Percentiles rank a stretch among this genome's conserved stretches.
Conservation (phyloP, 2,329 filamentous ascomycete species). For the Celoporthe dispersa region DNA sequence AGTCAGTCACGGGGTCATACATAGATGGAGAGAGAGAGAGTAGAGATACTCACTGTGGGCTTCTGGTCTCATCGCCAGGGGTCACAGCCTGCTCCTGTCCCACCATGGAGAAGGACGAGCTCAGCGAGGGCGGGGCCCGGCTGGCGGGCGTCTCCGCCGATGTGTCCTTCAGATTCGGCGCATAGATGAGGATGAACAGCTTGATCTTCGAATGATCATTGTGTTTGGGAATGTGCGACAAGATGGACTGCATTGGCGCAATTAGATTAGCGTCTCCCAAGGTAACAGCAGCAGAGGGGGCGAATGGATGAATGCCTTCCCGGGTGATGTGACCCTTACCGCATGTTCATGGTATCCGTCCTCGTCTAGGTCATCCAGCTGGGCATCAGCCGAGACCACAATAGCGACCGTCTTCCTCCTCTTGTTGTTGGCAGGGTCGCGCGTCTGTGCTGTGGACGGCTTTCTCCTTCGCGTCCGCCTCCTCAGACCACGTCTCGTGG, state of each 20-base stretch:
- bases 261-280: slow-evolving; percentile 11
- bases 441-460: slow-evolving; percentile 39
- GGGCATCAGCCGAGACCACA: slow-evolving; percentile 80
- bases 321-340: slow-evolving; percentile 55
- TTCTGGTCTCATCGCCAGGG: slow-evolving; percentile 66
- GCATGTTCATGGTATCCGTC: slow-evolving; percentile 75
- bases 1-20: neutral
- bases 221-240: slow-evolving; percentile 83
- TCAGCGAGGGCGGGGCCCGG: slow-evolving; percentile 66
- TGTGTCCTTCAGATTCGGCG: slow-evolving; percentile 75
- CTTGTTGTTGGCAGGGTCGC: slow-evolving; percentile 43
- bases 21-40: neutral
- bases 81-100: slow-evolving; percentile 72
- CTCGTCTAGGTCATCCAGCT: slow-evolving; percentile 61
- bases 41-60: slow-evolving; percentile 53
- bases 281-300: neutral
- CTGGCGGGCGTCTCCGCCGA: slow-evolving; percentile 58
- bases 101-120: slow-evolving; percentile 89
- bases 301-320: neutral
- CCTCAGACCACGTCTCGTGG: slow-evolving; percentile 90
- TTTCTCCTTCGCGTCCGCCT: slow-evolving; percentile 72
- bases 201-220: slow-evolving; percentile 75
- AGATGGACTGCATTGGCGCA: slow-evolving; percentile 65
- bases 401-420: slow-evolving; percentile 82
- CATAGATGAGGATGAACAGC: slow-evolving; percentile 88